Conservation (phyloP, 768 basidiomycete species). For the Lactarius sanguifluus region DNA sequence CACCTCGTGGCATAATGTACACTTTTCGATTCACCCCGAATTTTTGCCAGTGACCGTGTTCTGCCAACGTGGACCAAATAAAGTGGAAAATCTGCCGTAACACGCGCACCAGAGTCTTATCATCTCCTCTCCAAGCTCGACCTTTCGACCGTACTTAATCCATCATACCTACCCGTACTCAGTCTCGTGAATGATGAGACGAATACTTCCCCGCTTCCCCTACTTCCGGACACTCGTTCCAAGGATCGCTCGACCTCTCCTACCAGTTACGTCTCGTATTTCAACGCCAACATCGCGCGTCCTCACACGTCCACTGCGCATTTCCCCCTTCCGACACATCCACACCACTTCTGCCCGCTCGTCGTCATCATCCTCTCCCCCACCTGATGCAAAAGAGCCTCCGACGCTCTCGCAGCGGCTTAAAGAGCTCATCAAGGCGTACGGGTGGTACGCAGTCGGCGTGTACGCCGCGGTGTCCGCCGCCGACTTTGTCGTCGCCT, state of each 20-base stretch:
- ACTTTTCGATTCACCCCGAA: too few species aligned
- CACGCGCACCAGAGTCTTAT: not conserved
- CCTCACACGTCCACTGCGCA: slow-evolving; percentile 36
- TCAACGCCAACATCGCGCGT: slow-evolving; percentile 36
- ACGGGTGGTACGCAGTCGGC: slow-evolving; percentile 95
- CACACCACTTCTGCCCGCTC: slow-evolving; percentile 51
- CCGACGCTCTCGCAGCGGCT: slow-evolving; percentile 66
- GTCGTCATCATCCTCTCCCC: slow-evolving; percentile 38
- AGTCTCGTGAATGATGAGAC: slow-evolving; percentile 20
- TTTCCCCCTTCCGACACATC: slow-evolving; percentile 46
- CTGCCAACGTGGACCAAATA: too few species aligned
- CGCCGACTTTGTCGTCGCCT: slow-evolving; percentile 83
- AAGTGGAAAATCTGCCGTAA: not conserved
- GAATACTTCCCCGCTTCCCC: slow-evolving; percentile 46
- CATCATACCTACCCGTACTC: not conserved
- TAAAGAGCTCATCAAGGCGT: slow-evolving; percentile 82
- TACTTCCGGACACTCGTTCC: slow-evolving; percentile 48
- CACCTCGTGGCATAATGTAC: too few species aligned
- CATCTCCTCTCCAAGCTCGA: not conserved
- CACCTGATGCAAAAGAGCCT: slow-evolving; percentile 41
- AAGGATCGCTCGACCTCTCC: slow-evolving; percentile 44
- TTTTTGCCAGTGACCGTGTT: too few species aligned
- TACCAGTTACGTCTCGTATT: slow-evolving; percentile 48
- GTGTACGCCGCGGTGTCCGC: slow-evolving; percentile 75
- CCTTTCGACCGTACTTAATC: not conserved